Conservation (phyloP, 257 asterid genomes). For the Rauvolfia tetraphylla region DNA sequence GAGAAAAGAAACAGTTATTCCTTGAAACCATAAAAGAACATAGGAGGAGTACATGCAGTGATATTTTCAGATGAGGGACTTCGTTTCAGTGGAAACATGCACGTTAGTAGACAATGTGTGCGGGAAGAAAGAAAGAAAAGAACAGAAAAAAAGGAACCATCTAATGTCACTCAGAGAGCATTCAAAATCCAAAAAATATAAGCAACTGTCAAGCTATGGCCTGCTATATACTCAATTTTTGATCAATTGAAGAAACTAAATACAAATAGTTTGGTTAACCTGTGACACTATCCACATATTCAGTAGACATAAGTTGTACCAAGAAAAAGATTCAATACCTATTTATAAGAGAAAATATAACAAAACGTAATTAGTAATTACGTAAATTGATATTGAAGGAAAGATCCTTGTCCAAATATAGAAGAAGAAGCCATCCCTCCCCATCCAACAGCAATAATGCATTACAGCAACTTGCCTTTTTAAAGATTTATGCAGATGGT, state of each 20-base stretch:
- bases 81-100: neutral
- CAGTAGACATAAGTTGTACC: neutral
- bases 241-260: neutral
- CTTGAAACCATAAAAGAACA: neutral
- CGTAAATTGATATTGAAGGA: neutral
- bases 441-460: neutral
- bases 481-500: neutral
- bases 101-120: neutral
- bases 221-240: neutral
- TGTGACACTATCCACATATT: neutral
- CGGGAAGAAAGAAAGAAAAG: too few relatives aligned
- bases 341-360: neutral
- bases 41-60: neutral
- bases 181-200: too few relatives aligned
- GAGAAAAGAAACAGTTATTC: conserved; percentile 21
- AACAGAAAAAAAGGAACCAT: too few relatives aligned
- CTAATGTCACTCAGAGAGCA: too few relatives aligned
- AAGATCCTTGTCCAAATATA: neutral
- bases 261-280: neutral
- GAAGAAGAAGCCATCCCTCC: neutral
- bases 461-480: neutral
- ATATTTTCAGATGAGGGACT: neutral
- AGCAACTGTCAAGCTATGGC: neutral
- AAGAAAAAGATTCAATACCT: neutral
- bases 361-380: neutral